Evolutionary conservation across 768 basidiomycete species (phyloP).

Genomic region (Fistulinella prunicolor): DNA sequence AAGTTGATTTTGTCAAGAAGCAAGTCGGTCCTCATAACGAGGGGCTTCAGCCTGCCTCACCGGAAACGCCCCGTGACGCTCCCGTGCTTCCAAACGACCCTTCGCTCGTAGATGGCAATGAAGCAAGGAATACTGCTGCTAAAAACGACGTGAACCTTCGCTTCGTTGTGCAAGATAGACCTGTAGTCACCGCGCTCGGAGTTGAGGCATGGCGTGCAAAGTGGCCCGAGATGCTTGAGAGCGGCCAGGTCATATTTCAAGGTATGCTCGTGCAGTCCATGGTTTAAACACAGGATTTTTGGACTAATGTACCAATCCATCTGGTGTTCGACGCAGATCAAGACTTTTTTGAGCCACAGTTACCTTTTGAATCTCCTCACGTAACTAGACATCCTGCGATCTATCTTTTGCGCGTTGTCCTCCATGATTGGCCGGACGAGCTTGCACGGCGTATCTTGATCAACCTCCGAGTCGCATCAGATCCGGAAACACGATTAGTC

Average conservation of each 20-base stretch:
- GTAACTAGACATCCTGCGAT: conserved; percentile 48
- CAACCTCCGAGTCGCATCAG: conserved; percentile 40
- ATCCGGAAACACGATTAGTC: conserved; percentile 51
- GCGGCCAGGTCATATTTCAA: conserved; percentile 53
- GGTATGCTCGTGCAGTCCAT: conserved; percentile 24
- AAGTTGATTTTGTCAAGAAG: not conserved
- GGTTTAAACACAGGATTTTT: not conserved
- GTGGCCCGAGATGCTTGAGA: conserved; percentile 55
- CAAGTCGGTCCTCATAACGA: conserved; percentile 4
- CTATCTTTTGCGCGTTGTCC: conserved; percentile 66
- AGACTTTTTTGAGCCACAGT: conserved; percentile 73
- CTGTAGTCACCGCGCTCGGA: conserved; percentile 52
- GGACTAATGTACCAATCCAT: not conserved
- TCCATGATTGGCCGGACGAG: conserved; percentile 78
- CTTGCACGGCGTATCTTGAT: conserved; percentile 46
- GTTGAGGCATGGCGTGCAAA: conserved; percentile 56
- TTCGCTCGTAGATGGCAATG: not conserved
- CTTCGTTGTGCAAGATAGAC: conserved; percentile 59
- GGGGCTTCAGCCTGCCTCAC: not conserved
- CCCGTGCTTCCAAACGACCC: conserved; percentile 1
- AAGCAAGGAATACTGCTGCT: conserved; percentile 12
- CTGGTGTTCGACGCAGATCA: conserved; percentile 42
- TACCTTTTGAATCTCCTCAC: conserved; percentile 29
- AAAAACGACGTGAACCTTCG: conserved; percentile 36
- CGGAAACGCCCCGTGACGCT: not conserved